Base-by-base conservation (phyloP, 306 rosid species). In the Lathyrus aphaca region DNA sequence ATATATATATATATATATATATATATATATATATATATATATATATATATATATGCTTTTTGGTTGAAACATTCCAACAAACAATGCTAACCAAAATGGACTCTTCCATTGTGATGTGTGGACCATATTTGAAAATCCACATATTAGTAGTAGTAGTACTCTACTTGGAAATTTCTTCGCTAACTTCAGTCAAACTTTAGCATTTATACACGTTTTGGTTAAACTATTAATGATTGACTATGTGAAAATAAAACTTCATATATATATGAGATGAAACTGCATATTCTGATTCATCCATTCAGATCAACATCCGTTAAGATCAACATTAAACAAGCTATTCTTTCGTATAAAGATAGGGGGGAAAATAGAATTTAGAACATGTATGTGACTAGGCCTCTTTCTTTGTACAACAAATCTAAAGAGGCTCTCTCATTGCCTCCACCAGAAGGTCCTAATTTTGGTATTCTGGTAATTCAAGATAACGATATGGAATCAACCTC, bases 321-420 rank as follows among this genome's bases (percentile, higher is more conserved):
- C 51, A 51, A 30, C 46, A 11, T 35, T 50, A 14, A 48, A 23
- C 53, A 63, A 39, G 27, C 6, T 48, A 21, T 32, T 48, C 61
- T 14, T 21, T 19, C 39, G 39, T 15, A 42, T 42, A 54, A 25
- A 67, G 50, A 10, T 25, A 63, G 44, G 32, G 21, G 46, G 42
- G 6, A n/a, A 37, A 53, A 29, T 62, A 62, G 76, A 51, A 15
- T 35, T 45, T 0, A 83, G 6, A 5, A 38, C 1, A 86, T 85
- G 96, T 85, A 91, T 54, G 88, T 88, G 60, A 86, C 97, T 4
- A 86, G 86, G 82, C 84, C 87, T 54, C 71, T 88, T 12, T 91
- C 97, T 15, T 4, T 50, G 43, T 87, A 54, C 51, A 83, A 40
- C 69, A 82, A 81, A 0, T 74, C 68, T 53, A 39, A 74, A 19